Evolutionary conservation across 1,284 basidiomycete species (phyloP).

Genomic region (Marasmius tenuissimus): DNA sequence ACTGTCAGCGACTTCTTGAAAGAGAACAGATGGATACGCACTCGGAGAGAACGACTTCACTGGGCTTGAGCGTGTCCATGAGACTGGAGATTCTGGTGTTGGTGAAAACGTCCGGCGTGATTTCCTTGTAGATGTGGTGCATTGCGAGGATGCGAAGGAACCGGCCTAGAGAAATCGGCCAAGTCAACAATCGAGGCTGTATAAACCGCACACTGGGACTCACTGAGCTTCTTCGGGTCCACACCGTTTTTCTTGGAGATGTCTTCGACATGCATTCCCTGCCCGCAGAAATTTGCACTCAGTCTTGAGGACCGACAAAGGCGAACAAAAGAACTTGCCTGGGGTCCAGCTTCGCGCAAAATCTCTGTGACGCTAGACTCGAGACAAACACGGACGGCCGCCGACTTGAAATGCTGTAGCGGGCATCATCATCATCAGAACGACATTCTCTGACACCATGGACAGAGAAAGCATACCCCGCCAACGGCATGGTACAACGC

Average conservation of each 20-base stretch:
- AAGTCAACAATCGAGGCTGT: background rate
- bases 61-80: constrained; percentile 40
- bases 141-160: constrained; percentile 38
- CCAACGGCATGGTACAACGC: constrained; percentile 25
- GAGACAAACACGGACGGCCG: constrained; percentile 26
- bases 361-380: constrained; percentile 36
- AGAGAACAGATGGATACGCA: background rate
- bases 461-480: constrained; percentile 22
- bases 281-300: background rate
- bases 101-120: constrained; percentile 40
- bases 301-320: background rate
- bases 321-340: constrained; percentile 19
- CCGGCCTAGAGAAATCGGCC: constrained; percentile 26
- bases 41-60: constrained; percentile 22
- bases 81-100: constrained; percentile 41
- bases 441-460: background rate
- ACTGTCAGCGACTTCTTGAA: background rate
- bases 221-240: constrained; percentile 35
- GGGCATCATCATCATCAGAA: background rate
- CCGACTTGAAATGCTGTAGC: constrained; percentile 18
- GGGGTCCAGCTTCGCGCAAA: constrained; percentile 34
- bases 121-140: constrained; percentile 41
- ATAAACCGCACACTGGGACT: background rate
- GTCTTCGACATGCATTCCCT: constrained; percentile 35
- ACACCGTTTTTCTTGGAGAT: constrained; percentile 29